Evolutionary conservation across 2,329 filamentous ascomycete species (phyloP), one percentile per base, ranked within the genome.

Genomic region (Aspergillus candidus): DNA sequence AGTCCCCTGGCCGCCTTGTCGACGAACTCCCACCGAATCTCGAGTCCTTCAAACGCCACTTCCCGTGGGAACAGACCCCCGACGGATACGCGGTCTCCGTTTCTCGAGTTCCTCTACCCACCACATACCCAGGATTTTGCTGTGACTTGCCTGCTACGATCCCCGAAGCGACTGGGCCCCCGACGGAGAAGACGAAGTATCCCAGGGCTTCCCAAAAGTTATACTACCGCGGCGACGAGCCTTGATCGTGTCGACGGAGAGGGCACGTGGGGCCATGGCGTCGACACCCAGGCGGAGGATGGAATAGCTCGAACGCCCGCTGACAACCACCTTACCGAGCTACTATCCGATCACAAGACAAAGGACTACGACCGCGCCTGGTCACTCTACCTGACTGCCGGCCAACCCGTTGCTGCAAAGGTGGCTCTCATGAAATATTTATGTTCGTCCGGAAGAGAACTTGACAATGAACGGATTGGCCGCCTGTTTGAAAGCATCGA

Each of bases 401-500:
- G 60, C 12, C 46, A 53, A n/a, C 63, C 61, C 6, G 29, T 46
- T 10, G 48, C 59, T 13, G 39, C 58, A 32, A 57, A 49, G 27
- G 53, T 57, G 18, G 49, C 52, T 37, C 50, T 69, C 30, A 63
- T 72, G 40, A 51, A 51, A 6, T 70, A 66, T 50, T 50, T 76
- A 11, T 63, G 66, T 6, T 52, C 48, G n/a, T 74, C 73, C 10
- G 46, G 53, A 34, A 50, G 59, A 11, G 31, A 56, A 3, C 38
- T 65, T 17, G 67, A 77, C 54, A 60, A 68, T 11, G 63, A 66
- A 44, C 69, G 72, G 37, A 62, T 67, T 13, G 62, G 71, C 38
- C 49, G 63, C n/a, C 47, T 79, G 7, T 79, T 79, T 52, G 56
- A 70, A 27, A 45, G 51, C 3, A 66, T 77, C 18, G 55, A 65